Percentiles rank a stretch among this genome's conserved stretches.
Evolutionary conservation across 1,139 yeast genomes (phyloP).

Genomic region (Pichia sp.): DNA sequence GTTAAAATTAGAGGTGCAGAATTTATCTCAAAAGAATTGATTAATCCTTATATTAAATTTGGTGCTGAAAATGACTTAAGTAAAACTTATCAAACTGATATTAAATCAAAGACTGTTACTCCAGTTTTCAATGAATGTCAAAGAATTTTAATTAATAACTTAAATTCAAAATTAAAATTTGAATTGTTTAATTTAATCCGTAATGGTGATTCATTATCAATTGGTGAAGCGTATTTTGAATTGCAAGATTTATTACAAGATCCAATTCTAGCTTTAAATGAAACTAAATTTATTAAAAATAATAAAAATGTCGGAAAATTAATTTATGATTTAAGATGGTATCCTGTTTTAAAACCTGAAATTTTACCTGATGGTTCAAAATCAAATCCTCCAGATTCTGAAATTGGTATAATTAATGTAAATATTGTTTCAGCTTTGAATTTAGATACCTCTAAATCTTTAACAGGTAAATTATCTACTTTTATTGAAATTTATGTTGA

Average conservation of each 20-base stretch:
- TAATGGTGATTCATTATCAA: constrained; percentile 49
- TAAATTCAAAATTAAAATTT: constrained; percentile 52
- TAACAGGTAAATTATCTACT: constrained; percentile 67
- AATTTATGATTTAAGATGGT: constrained; percentile 58
- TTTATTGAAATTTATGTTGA: constrained; percentile 57
- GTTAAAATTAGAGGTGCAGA: constrained; percentile 52
- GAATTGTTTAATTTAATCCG: constrained; percentile 46
- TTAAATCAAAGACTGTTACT: constrained; percentile 46
- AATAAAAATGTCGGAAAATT: constrained; percentile 56
- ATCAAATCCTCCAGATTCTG: constrained; percentile 47
- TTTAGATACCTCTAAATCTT: constrained; percentile 57
- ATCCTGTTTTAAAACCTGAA: constrained; percentile 44
- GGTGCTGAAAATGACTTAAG: constrained; percentile 35
- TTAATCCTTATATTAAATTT: constrained; percentile 42
- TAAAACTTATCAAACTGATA: constrained; percentile 46
- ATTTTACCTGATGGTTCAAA: constrained; percentile 46
- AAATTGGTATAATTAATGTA: constrained; percentile 67
- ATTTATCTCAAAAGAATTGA: constrained; percentile 36
- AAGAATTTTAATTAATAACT: constrained; percentile 49
- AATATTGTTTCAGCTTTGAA: constrained; percentile 67
- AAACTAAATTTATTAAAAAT: constrained; percentile 30
- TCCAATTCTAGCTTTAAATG: constrained; percentile 30
- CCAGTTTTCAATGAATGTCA: constrained; percentile 66
- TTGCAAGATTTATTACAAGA: constrained; percentile 55
- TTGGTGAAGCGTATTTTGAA: constrained; percentile 54